A percentile compares a stretch with the other conserved stretches of the same genome.
These are phyloP conservation scores for Dendrobium catenatum DNA, from an alignment of 106 monocot species.

Conservation along the genomic window DNA sequence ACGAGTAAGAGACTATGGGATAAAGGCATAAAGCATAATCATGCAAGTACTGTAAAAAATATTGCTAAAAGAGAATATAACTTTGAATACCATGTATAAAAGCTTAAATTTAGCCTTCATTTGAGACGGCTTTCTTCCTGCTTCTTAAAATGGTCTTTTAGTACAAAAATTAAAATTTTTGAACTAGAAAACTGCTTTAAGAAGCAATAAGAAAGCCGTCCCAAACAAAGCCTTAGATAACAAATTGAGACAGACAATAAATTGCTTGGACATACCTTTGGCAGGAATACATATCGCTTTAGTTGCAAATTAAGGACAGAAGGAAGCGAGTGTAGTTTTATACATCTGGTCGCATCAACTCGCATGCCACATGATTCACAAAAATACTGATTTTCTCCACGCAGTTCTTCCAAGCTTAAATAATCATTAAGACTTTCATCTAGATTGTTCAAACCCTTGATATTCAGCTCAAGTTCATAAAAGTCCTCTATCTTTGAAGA, in stretches of 20 bases:
- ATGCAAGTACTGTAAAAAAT: neutral
- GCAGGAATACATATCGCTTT: slow-evolving; percentile 90
- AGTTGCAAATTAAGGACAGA: slow-evolving; percentile 90
- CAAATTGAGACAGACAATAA: neutral
- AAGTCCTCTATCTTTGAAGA: slow-evolving; percentile 96
- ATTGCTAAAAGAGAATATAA: neutral
- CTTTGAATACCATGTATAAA: neutral
- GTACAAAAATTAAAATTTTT: no score
- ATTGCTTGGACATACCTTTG: slow-evolving; percentile 45
- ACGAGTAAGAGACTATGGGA: neutral
- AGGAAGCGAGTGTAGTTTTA: slow-evolving; percentile 81
- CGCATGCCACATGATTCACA: slow-evolving; percentile 72
- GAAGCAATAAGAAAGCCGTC: no score
- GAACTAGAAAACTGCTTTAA: no score
- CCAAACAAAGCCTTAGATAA: neutral
- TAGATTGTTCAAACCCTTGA: slow-evolving; percentile 70
- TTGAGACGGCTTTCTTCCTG: no score
- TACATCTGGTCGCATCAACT: slow-evolving; percentile 89
- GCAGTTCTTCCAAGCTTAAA: slow-evolving; percentile 69
- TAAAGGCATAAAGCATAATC: neutral
- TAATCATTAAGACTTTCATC: slow-evolving; percentile 89
- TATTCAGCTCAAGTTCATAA: slow-evolving; percentile 95
- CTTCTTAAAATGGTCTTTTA: no score
- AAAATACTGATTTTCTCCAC: slow-evolving; percentile 95
- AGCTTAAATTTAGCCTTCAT: neutral